Percentiles rank a stretch among this genome's conserved stretches.
phyloP scores from a whole-genome alignment of 805 yeast genomes.

The Scheffersomyces lignosus region DNA sequence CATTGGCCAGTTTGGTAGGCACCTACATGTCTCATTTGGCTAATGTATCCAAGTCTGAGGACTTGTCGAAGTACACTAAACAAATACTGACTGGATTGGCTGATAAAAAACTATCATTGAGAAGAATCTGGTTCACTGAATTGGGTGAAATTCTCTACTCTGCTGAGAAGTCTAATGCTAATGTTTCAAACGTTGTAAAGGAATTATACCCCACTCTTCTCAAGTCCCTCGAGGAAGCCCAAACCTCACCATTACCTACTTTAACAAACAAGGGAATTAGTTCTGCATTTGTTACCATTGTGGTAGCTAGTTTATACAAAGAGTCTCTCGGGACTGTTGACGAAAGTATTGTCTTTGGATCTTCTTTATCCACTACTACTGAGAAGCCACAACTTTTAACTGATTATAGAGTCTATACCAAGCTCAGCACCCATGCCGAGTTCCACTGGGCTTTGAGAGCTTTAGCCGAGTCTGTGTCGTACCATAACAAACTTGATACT shows the following conservation, averaged over 20 bases:
- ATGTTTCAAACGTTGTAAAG: conserved; percentile 3
- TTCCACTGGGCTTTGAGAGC: conserved; percentile 55
- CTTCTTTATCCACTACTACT: conserved; percentile 33
- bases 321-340: conserved; percentile 3
- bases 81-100: conserved; percentile 49
- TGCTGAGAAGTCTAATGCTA: not conserved
- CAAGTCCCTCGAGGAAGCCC: conserved; percentile 42
- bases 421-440: conserved; percentile 46
- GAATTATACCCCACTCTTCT: conserved; percentile 22
- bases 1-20: conserved; percentile 49
- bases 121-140: conserved; percentile 65
- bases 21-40: conserved; percentile 51
- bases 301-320: conserved; percentile 15
- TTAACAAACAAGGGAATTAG: conserved; percentile 52
- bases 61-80: conserved; percentile 5
- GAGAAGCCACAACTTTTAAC: conserved; percentile 51
- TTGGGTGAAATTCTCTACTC: conserved; percentile 38
- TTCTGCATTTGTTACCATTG: conserved; percentile 54
- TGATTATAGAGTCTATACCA: conserved; percentile 49
- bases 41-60: conserved; percentile 9
- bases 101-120: conserved; percentile 62
- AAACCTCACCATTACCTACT: conserved; percentile 53
- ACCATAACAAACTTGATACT: conserved; percentile 9
- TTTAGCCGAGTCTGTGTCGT: conserved; percentile 30
- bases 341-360: conserved; percentile 20